Percentiles rank a stretch among this genome's conserved stretches.
Conservation (phyloP, 2,329 filamentous ascomycete genomes). For the Knoxdaviesia capensis region DNA sequence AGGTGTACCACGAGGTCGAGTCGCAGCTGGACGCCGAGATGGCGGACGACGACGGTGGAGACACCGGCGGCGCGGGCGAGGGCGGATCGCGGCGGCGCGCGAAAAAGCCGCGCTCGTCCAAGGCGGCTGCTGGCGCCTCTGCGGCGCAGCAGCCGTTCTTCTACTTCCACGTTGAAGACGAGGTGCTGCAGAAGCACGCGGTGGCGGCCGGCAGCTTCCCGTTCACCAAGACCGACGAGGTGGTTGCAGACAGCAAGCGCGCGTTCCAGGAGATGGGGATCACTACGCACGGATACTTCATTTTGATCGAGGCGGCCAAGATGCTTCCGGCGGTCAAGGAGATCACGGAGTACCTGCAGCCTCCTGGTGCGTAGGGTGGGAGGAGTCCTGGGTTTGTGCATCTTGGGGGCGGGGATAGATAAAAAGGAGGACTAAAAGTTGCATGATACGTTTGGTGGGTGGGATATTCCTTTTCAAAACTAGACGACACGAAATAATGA, state of each 20-base stretch:
- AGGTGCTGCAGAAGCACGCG: conserved; percentile 63
- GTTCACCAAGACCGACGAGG: conserved; percentile 65
- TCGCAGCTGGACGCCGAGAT: conserved; percentile 52
- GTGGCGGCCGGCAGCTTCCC: conserved; percentile 49
- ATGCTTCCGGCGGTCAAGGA: conserved; percentile 60
- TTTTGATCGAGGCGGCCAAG: conserved; percentile 63
- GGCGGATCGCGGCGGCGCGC: conserved; percentile 13
- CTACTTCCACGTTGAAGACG: conserved; percentile 94
- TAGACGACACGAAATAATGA: no score
- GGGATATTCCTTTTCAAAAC: no score
- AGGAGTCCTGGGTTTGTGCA: no score
- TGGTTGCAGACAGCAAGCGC: conserved; percentile 73
- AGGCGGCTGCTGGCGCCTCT: conserved; percentile 13
- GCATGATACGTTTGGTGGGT: no score
- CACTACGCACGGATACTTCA: conserved; percentile 63
- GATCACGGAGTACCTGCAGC: conserved; percentile 51
- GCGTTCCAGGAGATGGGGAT: conserved; percentile 90
- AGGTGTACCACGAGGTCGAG: conserved; percentile 77
- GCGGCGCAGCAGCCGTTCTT: conserved; percentile 43
- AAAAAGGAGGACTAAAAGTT: no score
- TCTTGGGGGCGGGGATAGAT: no score
- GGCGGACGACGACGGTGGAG: conserved; percentile 12
- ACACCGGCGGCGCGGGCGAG: no score
- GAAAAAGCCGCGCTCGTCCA: conserved; percentile 47
- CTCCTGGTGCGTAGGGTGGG: conserved; percentile 10